phyloP scores from a whole-genome alignment of 2,329 filamentous ascomycete species.

The Mycogone perniciosa region DNA sequence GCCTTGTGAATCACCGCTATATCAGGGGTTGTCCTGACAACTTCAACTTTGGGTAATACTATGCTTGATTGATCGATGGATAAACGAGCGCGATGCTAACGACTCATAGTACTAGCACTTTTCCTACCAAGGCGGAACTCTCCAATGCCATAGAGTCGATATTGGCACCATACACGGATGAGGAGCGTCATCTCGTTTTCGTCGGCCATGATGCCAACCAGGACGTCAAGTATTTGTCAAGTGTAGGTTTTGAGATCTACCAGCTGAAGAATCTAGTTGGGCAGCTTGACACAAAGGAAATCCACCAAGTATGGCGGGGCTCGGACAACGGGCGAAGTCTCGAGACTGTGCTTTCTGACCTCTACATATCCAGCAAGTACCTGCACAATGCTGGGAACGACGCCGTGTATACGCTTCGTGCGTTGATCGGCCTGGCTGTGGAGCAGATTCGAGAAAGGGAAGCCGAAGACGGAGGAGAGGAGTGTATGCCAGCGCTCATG shows the following conservation, averaged over 20 bases:
- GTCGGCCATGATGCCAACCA: conserved; percentile 67
- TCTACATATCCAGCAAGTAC: conserved; percentile 57
- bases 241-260: conserved; percentile 56
- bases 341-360: conserved; percentile 51
- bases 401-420: conserved; percentile 70
- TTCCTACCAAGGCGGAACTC: conserved; percentile 31
- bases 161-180: conserved; percentile 26
- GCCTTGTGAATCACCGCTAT: conserved; percentile 61
- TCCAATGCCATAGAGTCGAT: conserved; percentile 29
- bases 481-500: conserved; percentile 13
- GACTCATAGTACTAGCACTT: conserved; percentile 34
- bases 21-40: conserved; percentile 65
- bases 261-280: conserved; percentile 51
- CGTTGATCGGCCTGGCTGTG: conserved; percentile 50
- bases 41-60: conserved; percentile 69
- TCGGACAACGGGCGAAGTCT: conserved; percentile 51
- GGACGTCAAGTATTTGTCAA: conserved; percentile 63
- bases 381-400: conserved; percentile 90
- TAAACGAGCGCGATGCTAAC: conserved; percentile 8
- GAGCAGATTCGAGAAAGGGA: conserved; percentile 19
- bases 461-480: conserved; percentile 13
- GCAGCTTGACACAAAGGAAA: conserved; percentile 62
- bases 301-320: conserved; percentile 60
- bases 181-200: conserved; percentile 55
- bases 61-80: too few species aligned